Base-by-base conservation (phyloP, 352 stramenopile genomes). In the Blastocystis sp. region DNA sequence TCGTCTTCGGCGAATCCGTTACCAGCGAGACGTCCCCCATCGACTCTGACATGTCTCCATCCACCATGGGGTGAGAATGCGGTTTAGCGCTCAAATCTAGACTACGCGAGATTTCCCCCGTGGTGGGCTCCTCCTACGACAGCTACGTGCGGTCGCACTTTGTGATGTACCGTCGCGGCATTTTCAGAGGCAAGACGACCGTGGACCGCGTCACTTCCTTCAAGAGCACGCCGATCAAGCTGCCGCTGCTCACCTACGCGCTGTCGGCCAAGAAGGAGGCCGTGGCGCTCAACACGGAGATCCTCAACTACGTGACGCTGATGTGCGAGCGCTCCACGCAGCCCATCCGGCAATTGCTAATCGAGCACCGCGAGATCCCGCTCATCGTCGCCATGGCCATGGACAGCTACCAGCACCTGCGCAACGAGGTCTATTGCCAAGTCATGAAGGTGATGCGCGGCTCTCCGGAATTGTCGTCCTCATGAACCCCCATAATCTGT, bases 351-450 rank as follows among this genome's bases (percentile, higher is more conserved):
- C 48, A 56, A 14, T 19, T 84, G 40, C 74, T 84, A 2, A 45
- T 10, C 2, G 34, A 62, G 34, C 52, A 62, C 48, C 74, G 61
- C 45, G 9, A 28, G 19, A 66, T 84, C 11, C 74, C 34, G 11
- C n/a, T 41, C 23, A 84, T 84, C 74, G 11, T 84, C 38, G 45
- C 45, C 28, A n/a, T 84, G 4, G 74, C 69, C 14, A 84, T 84
- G 74, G 74, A 84, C 1, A 67, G 69, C 61, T 84, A 84, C 38
- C 74, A 69, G 38, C 38, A 28, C 52, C 61, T 84, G 5, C 48
- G 74, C 21, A 84, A 84, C 61, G 74, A 84, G 34, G 53, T 84
- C 11, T 84, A 84, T 52, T 84, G 74, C 48, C 74, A 84, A 28
- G 34, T 84, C 3, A 38, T 84, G 74, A 84, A 84, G n/a, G 66